Evolutionary conservation across 164 flowering plant genomes (phyloP).

Genomic region (Macadamia integrifolia): DNA sequence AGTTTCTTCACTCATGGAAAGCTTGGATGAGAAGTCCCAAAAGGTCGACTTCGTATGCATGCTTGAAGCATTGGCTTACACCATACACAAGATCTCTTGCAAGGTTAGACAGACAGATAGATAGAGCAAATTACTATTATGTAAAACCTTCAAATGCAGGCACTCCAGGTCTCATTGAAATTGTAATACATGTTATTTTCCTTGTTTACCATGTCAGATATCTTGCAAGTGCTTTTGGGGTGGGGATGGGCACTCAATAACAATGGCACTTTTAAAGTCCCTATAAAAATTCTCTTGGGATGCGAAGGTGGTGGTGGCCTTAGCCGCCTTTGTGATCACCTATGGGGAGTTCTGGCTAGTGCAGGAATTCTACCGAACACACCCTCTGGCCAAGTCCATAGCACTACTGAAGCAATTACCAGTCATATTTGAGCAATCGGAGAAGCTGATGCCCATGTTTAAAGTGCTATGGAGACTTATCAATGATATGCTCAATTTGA

Average conservation of each 20-base stretch:
- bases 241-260: conserved; percentile 29
- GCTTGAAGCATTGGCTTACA: conserved; percentile 30
- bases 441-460: conserved; percentile 26
- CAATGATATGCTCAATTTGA: conserved; percentile 36
- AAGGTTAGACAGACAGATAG: conserved; percentile 26
- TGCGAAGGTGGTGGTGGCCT: conserved; percentile 54
- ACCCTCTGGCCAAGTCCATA: conserved; percentile 45
- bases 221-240: conserved; percentile 22
- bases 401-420: conserved; percentile 48
- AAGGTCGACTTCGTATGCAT: background rate
- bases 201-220: conserved; percentile 33
- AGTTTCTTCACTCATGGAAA: conserved; percentile 5
- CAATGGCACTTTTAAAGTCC: conserved; percentile 49
- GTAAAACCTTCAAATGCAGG: no score
- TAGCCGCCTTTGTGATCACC: conserved; percentile 55
- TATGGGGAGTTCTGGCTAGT: conserved; percentile 60
- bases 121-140: background rate
- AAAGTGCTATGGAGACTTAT: conserved; percentile 46
- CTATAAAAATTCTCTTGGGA: conserved; percentile 59
- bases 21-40: conserved; percentile 27
- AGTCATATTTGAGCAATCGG: conserved; percentile 13
- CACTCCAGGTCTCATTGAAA: no score
- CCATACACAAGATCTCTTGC: conserved; percentile 33
- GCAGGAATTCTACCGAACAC: conserved; percentile 26
- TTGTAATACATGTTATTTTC: no score